These are phyloP conservation scores for Phytophthora kernoviae DNA, from an alignment of 352 stramenopile species.

Conservation along the genomic window DNA sequence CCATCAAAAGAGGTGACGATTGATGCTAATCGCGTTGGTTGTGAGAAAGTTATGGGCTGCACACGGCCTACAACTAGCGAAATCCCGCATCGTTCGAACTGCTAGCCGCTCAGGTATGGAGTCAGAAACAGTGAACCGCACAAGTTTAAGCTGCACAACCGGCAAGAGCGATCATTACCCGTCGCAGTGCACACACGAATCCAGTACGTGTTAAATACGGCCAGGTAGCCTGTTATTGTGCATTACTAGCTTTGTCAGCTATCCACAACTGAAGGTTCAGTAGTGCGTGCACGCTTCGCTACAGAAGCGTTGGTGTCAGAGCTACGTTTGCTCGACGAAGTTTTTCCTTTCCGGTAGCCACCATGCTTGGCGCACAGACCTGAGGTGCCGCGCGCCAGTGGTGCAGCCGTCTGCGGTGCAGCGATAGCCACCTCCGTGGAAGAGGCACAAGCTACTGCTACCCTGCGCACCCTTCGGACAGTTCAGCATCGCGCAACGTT, in stretches of 20 bases:
- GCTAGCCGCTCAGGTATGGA: slow-evolving; percentile 62
- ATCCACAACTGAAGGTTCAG: slow-evolving; percentile 6
- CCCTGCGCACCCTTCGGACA: slow-evolving; percentile 87
- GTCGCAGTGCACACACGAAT: not conserved
- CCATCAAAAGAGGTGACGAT: no score
- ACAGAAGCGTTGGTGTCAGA: slow-evolving; percentile 6
- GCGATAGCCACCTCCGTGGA: slow-evolving; percentile 86
- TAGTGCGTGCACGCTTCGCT: slow-evolving; percentile 23
- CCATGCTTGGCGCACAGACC: slow-evolving; percentile 82
- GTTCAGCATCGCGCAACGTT: slow-evolving; percentile 59
- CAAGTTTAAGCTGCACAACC: slow-evolving; percentile 4
- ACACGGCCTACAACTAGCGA: slow-evolving; percentile 54
- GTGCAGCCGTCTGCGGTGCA: slow-evolving; percentile 76
- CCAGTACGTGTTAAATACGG: slow-evolving; percentile 33
- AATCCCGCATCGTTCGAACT: slow-evolving; percentile 57
- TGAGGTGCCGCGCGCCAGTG: slow-evolving; percentile 78
- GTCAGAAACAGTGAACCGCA: slow-evolving; percentile 42
- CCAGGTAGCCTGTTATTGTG: slow-evolving; percentile 29
- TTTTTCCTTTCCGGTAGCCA: slow-evolving; percentile 71
- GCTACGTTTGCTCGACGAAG: slow-evolving; percentile 19
- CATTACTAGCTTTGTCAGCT: slow-evolving; percentile 12
- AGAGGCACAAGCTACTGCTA: slow-evolving; percentile 75
- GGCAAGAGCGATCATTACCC: not conserved
- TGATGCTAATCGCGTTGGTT: no score
- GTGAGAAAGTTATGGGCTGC: no score